Percentiles rank a stretch among this genome's conserved stretches.
phyloP scores from a whole-genome alignment of 257 asterid genomes.

The Penstemon barbatus region DNA sequence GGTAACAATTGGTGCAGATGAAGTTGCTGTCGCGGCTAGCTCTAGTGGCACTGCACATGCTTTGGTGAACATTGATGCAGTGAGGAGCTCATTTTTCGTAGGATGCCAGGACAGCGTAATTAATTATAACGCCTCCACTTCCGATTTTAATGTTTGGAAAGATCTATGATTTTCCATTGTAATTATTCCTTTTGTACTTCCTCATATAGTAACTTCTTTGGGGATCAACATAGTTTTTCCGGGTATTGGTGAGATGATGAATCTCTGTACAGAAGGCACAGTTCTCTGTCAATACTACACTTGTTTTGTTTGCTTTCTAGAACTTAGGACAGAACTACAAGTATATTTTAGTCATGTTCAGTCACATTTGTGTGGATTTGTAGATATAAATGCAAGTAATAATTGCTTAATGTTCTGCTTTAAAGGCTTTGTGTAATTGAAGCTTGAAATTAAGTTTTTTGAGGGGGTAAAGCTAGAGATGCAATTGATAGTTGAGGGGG shows the following conservation, averaged over 20 bases:
- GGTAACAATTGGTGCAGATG: conserved; percentile 66
- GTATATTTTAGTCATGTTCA: background rate
- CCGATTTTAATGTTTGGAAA: conserved; percentile 82
- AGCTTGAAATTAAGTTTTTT: no score
- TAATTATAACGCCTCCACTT: conserved; percentile 50
- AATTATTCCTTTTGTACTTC: background rate
- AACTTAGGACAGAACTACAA: conserved; percentile 1
- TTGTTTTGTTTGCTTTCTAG: conserved; percentile 14
- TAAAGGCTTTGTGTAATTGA: no score
- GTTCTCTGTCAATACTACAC: conserved; percentile 27
- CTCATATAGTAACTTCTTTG: conserved; percentile 20
- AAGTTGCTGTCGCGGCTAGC: conserved; percentile 78
- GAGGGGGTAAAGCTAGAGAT: no score
- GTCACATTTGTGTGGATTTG: background rate
- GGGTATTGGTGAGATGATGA: conserved; percentile 14
- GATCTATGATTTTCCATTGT: conserved; percentile 45
- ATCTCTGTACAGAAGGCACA: conserved; percentile 26
- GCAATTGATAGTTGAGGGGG: no score
- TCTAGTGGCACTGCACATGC: conserved; percentile 87
- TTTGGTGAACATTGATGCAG: conserved; percentile 61
- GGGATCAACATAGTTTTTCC: conserved; percentile 17
- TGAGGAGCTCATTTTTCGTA: conserved; percentile 53
- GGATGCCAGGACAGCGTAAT: conserved; percentile 80
- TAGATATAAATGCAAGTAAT: background rate
- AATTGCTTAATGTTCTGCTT: background rate